Evolutionary conservation across 306 rosid species (phyloP), one percentile per base, ranked within the genome.

Genomic region (Elaeagnus macrophylla): DNA sequence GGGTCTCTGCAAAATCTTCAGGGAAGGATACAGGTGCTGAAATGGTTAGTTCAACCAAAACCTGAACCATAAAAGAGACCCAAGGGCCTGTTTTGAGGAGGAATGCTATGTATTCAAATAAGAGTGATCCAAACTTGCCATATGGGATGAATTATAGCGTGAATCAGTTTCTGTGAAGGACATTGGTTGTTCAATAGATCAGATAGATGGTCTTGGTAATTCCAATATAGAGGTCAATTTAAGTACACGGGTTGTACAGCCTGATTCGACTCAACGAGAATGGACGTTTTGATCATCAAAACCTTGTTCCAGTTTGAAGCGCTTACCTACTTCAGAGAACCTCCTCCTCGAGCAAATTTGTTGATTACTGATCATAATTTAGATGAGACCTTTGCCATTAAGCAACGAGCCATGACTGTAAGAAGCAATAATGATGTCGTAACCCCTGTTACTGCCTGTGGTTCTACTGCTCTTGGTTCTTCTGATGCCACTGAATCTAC

Each of bases 391-490:
- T 68, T 56, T 37, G 56, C 57, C 41, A 53, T 46, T 53, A 66
- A 63, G 41, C 40, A 73, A 19, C 60, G 69, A 60, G 64, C 72
- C 54, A 57, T 61, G 58, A 55, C 60, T 57, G 82, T 55, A 48
- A 74, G 61, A 53, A 55, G 19, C 52, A 39, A 43, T 64, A 37
- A 51, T 37, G 68, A 61, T 16, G 54, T 51, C 35, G 52, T 39
- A 68, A 68, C n/a, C n/a, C n/a, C n/a, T n/a, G 45, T 49, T 32
- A 51, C 54, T 58, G 60, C 47, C 12, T 6, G 63, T 37, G 61
- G 49, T 45, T 68, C 83, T 19, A 36, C 74, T 59, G 70, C 67
- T 67, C 54, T 54, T 3, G 51, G 73, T 53, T 60, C 70, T 41
- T 60, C 67, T 15, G 44, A 61, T 16, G 45, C 55, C 53, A 7